Evolutionary conservation across 1,139 yeast genomes (phyloP), one percentile per base, ranked within the genome.

Genomic region (Geotrichum siamense): DNA sequence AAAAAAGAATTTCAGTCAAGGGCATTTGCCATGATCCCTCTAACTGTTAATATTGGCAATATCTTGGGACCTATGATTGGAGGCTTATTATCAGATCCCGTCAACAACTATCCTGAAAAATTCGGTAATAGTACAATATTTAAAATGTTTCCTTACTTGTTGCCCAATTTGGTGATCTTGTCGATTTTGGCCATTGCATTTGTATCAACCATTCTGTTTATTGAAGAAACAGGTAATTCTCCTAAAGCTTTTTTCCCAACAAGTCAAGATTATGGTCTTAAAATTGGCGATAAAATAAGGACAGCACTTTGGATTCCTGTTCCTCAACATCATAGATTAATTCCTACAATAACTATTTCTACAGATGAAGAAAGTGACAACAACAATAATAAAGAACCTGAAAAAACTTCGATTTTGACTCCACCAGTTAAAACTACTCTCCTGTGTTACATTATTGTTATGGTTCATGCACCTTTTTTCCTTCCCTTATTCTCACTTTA

Each of bases 401-500:
- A 17, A 10, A n/a, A 12, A 12, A 19, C 28, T 27, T 17, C 26
- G 8, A 45, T 58, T 19, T 43, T 59, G 31, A 57, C 63, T 1
- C 35, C 38, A 21, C 59, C 62, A 10, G 62, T 59, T 28, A 44
- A 41, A 28, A 51, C 55, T 25, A 58, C 61, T 2, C 51, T 57
- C 16, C 38, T 49, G 5, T 52, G 56, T 33, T 55, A 55, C 35
- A 48, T 45, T 19, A 43, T 56, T 21, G 60, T 75, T 47, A 67
- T 75, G 44, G 61, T 77, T 47, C 82, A 77, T 55, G 59, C 67
- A 15, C 68, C 78, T 8, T 69, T 76, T 3, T 77, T 70, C 57
- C 66, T 68, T 46, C 83, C 79, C 55, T 72, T 79, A 49, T 62
- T 77, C 33, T 83, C 84, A 3, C 72, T 79, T 4, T 74, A 75